Evolutionary conservation across 352 stramenopile species (phyloP), one percentile per base, ranked within the genome.

Genomic region (Globisporangium mamillatum): DNA sequence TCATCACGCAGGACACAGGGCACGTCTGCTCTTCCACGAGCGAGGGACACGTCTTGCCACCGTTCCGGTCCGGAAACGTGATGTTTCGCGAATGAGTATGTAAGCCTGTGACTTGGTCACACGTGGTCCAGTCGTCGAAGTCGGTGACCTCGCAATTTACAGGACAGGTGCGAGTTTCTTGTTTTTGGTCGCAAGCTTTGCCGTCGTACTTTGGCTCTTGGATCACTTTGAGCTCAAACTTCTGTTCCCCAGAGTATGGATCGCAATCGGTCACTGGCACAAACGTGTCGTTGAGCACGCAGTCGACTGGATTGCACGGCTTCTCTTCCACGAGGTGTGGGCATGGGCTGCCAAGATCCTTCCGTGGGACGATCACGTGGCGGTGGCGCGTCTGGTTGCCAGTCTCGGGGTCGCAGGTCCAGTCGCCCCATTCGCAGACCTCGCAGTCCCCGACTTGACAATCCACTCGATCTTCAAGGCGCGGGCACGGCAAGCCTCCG

Each of bases 1-100:
- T 72, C 4, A 87, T 68, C 16, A 74, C 66, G 54, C 83, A 92
- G 52, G 81, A 76, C 5, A 87, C 73, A 0, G 80, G 72, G 32
- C 83, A 91, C 1, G 63, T 56, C 5, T 71, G 69, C 18, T 70
- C 70, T 27, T 79, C 68, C 1, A 57, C 72, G 6, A 79, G 72
- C 0, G 74, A 27, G 1, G 57, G 66, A 60, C 83, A 91, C 8
- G 68, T 32, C 1, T 66, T 12, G 10, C 75, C 83, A 16, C 74
- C 74, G 53, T 89, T 84, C 16, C 77, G 58, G 1, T 72, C 59
- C 25, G 61, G 60, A 4, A 71, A 66, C 0, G 66, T 63, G 24
- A 84, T 55, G 0, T 55, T 76, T 2, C 83, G 78, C 16, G 70
- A 76, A 12, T 69, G 77, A 3, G 70, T 79, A 56, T 81, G 84